phyloP scores from a whole-genome alignment of 129 eudicot genomes.

The Centella asiatica region DNA sequence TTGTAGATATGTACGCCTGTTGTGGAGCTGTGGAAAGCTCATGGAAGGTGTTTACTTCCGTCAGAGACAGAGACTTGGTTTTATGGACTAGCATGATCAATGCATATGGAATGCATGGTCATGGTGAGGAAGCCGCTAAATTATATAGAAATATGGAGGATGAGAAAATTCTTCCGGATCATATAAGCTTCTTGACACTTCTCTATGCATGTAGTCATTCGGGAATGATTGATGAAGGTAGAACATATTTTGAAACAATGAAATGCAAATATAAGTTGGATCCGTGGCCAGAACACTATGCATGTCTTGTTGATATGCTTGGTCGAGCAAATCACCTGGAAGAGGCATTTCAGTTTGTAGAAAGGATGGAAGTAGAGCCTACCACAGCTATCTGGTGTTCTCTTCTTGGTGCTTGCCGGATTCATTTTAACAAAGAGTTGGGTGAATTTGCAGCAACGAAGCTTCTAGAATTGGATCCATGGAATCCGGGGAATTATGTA shows the following conservation, averaged over 20 bases:
- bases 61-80: conserved; percentile 39
- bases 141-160: conserved; percentile 51
- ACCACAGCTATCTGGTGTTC: conserved; percentile 63
- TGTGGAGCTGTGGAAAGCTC: conserved; percentile 60
- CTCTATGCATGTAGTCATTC: conserved; percentile 91
- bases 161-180: conserved; percentile 53
- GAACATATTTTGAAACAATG: conserved; percentile 39
- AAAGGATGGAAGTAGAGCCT: conserved; percentile 56
- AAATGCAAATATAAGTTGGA: conserved; percentile 36
- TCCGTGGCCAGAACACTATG: conserved; percentile 90
- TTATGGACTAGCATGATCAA: conserved; percentile 78
- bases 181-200: conserved; percentile 62
- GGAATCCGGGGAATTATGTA: conserved; percentile 55
- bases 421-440: conserved; percentile 39
- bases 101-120: conserved; percentile 77
- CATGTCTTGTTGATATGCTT: conserved; percentile 79
- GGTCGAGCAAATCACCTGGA: conserved; percentile 63
- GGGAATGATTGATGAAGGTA: conserved; percentile 56
- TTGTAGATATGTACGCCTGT: conserved; percentile 72
- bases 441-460: conserved; percentile 64
- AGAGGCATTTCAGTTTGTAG: conserved; percentile 55
- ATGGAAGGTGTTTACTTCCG: conserved; percentile 31
- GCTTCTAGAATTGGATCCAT: conserved; percentile 57
- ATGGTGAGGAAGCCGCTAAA: conserved; percentile 44
- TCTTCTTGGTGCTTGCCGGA: conserved; percentile 75